Evolutionary conservation across 2,329 filamentous ascomycete species (phyloP).

Genomic region (Teratosphaeria pseudoeucalypti): DNA sequence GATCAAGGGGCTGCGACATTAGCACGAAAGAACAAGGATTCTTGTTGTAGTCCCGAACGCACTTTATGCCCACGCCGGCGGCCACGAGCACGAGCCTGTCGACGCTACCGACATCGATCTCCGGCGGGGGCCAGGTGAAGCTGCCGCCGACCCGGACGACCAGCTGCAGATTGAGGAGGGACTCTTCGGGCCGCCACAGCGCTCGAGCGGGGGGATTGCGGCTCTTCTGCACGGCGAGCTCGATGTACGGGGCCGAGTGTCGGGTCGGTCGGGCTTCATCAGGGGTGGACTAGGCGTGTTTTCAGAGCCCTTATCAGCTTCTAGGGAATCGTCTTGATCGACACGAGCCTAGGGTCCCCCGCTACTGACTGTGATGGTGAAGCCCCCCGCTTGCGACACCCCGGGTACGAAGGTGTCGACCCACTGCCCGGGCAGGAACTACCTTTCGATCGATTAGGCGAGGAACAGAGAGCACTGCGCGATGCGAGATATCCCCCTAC

Average conservation of each 20-base stretch:
- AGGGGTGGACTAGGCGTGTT: conserved; percentile 48
- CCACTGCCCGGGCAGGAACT: conserved; percentile 78
- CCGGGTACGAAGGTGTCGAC: conserved; percentile 69
- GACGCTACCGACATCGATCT: conserved; percentile 32
- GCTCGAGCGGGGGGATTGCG: conserved; percentile 64
- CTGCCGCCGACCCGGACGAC: conserved; percentile 66
- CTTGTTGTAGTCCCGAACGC: conserved; percentile 16
- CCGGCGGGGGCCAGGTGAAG: conserved; percentile 65
- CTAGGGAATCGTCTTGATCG: background rate
- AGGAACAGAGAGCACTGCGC: background rate
- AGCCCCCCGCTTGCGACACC: conserved; percentile 64
- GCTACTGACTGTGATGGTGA: conserved; percentile 57
- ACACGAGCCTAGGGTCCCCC: background rate
- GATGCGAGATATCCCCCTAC: background rate
- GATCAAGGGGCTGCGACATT: conserved; percentile 50
- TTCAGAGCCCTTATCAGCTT: background rate
- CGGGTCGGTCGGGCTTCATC: conserved; percentile 24
- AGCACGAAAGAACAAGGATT: background rate
- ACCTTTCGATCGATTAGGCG: conserved; percentile 18
- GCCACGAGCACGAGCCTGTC: conserved; percentile 62
- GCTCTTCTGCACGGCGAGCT: conserved; percentile 68
- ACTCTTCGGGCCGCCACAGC: conserved; percentile 52
- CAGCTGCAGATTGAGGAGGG: conserved; percentile 51
- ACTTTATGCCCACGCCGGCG: conserved; percentile 76
- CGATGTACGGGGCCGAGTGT: conserved; percentile 45